Evolutionary conservation across 441 rosid genomes (phyloP), one percentile per base, ranked within the genome.

Genomic region (Populus hybrid): DNA sequence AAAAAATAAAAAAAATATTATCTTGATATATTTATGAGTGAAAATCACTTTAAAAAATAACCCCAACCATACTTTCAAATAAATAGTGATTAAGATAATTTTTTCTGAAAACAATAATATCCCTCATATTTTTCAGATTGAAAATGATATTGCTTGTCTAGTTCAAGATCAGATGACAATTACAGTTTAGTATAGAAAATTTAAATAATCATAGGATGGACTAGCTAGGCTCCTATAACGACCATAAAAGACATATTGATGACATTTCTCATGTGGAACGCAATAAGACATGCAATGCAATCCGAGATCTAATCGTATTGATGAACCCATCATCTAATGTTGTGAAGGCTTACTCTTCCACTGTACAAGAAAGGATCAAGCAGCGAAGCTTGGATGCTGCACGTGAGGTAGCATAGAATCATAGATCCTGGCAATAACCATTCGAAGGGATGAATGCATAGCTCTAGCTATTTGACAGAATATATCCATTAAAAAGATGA

Each of bases 171-270:
- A 38, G 12, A 38, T 38, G 12, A 38, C 46, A 38, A 10, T 38
- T 38, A 38, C 0, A 38, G 12, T 38, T 9, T 66, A 42, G 3
- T 66, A 40, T 23, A 54, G 18, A 42, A 68, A 7, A 32, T 32
- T 69, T 69, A 76, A 30, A 46, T 3, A 20, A 4, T 40, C 38
- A 75, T 75, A 59, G 40, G 77, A 66, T 75, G 40, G 42, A 38
- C 42, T 9, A 74, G 63, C 24, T 65, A 20, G 38, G 24, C 9
- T 76, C 50, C 12, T 76, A 76, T 50, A 46, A 30, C 32, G 46
- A 38, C 12, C 46, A 38, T 12, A 26, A 68, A 6, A 65, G 16
- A 72, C 14, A 77, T 3, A 46, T 66, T 78, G n/a, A 78, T 72
- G 54, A 46, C 72, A 26, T 72, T 78, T 12, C 46, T 72, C 4